Evolutionary conservation across 352 stramenopile species (phyloP).

Genomic region (Pilasporangium apinafurcum): DNA sequence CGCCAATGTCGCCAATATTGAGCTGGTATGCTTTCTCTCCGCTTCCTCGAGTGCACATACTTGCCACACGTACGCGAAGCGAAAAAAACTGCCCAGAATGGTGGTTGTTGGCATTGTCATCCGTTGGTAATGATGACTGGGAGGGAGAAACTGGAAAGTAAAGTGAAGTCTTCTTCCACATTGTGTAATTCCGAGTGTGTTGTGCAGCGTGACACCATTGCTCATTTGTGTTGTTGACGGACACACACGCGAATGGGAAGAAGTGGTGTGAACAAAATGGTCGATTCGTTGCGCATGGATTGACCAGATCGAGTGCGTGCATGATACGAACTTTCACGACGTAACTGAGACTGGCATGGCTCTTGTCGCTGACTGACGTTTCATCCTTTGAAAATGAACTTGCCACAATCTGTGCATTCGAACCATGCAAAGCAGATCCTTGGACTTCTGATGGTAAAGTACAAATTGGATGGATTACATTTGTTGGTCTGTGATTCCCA

Average conservation of each 20-base stretch:
- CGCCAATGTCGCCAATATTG: conserved; percentile 23
- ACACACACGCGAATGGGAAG: conserved; percentile 1
- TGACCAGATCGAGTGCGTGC: conserved; percentile 6
- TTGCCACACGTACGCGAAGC: neutral
- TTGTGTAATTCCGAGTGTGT: conserved; percentile 24
- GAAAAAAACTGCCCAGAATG: conserved; percentile 1
- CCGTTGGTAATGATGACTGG: neutral
- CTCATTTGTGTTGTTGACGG: neutral
- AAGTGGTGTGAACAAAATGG: neutral
- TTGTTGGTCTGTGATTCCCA: too few relatives aligned
- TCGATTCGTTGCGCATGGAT: conserved; percentile 3
- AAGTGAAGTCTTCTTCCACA: conserved; percentile 20
- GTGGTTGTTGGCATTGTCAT: neutral
- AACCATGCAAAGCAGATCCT: too few relatives aligned
- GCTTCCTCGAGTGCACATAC: neutral
- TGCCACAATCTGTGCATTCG: too few relatives aligned
- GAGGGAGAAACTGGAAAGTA: neutral
- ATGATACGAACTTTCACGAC: conserved; percentile 2
- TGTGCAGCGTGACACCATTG: conserved; percentile 12
- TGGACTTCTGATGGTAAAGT: too few relatives aligned
- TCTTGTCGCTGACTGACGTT: too few relatives aligned
- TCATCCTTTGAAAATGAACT: too few relatives aligned
- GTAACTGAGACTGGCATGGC: too few relatives aligned
- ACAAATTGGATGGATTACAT: too few relatives aligned
- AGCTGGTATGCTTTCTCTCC: neutral